phyloP scores from a whole-genome alignment of 495 filamentous ascomycete species.

The Filosporella fistucella region DNA sequence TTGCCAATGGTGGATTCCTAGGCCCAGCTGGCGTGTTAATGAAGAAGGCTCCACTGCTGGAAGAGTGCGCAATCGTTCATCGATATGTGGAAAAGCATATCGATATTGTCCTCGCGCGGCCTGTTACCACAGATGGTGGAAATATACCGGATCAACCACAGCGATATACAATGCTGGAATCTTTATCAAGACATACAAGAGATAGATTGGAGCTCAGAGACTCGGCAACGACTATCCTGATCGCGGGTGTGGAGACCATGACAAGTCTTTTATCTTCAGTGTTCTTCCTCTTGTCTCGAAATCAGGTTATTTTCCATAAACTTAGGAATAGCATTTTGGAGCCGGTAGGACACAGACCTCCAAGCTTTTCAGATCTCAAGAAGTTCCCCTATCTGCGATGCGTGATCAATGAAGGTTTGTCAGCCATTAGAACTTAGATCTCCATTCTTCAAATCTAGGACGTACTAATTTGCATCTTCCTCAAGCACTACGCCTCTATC shows the following conservation, averaged over 20 bases:
- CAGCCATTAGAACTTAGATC: too few relatives aligned
- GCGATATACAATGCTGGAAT: conserved; percentile 46
- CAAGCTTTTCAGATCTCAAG: conserved; percentile 27
- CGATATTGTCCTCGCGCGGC: not conserved
- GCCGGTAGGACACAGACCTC: not conserved
- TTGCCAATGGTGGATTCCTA: conserved; percentile 26
- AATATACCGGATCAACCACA: conserved; percentile 2
- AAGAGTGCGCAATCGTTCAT: not conserved
- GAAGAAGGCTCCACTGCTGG: not conserved
- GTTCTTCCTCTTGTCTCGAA: conserved; percentile 37
- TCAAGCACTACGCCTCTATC: conserved; percentile 10
- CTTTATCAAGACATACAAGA: conserved; percentile 34
- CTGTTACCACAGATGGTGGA: conserved; percentile 1
- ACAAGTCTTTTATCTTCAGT: conserved; percentile 40
- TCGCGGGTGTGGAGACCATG: conserved; percentile 56
- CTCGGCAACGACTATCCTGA: conserved; percentile 42
- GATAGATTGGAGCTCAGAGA: conserved; percentile 32
- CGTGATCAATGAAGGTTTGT: conserved; percentile 30
- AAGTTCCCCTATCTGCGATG: conserved; percentile 28
- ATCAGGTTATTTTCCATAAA: conserved; percentile 38
- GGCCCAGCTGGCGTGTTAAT: not conserved
- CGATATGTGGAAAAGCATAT: conserved; percentile 4
- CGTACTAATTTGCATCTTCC: not conserved
- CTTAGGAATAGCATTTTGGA: conserved; percentile 33
- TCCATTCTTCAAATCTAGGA: not conserved